A percentile compares a stretch with the other conserved stretches of the same genome.
Conservation (phyloP, 1,284 basidiomycete genomes). For the Xanthoconium separans region DNA sequence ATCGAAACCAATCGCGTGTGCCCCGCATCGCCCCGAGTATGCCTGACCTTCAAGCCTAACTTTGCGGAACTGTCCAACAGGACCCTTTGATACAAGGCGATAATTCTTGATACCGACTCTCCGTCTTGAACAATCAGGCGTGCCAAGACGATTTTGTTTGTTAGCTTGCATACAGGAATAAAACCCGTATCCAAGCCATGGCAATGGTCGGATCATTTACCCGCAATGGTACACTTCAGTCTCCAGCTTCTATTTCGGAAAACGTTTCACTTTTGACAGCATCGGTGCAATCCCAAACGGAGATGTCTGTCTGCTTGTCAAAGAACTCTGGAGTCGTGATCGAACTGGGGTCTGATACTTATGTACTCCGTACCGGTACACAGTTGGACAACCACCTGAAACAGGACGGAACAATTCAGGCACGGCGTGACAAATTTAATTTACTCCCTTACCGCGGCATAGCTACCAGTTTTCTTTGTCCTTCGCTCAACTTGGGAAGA, state of each 20-base stretch:
- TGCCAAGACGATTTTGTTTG: neutral
- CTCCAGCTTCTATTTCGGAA: constrained; percentile 37
- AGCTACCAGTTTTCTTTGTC: constrained; percentile 23
- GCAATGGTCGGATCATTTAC: constrained; percentile 21
- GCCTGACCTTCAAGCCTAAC: constrained; percentile 9
- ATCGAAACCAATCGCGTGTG: neutral
- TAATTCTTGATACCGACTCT: constrained; percentile 9
- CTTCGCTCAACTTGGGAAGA: constrained; percentile 30
- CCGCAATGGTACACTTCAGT: constrained; percentile 26
- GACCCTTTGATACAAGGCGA: constrained; percentile 17
- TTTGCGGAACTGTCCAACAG: neutral
- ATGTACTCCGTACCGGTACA: constrained; percentile 35
- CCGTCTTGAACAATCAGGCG: neutral
- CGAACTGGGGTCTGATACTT: constrained; percentile 36
- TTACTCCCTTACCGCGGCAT: constrained; percentile 29
- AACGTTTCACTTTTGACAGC: constrained; percentile 32
- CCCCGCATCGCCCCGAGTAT: neutral
- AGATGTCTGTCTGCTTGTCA: constrained; percentile 24
- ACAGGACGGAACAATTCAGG: constrained; percentile 32
- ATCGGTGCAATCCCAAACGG: constrained; percentile 39
- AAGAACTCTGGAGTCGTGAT: constrained; percentile 23
- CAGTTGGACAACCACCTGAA: constrained; percentile 26
- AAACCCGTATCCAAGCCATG: constrained; percentile 2
- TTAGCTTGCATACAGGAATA: neutral
- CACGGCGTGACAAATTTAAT: neutral